Evolutionary conservation across 1,139 yeast genomes (phyloP).

Genomic region (Suhomyces maxii): DNA sequence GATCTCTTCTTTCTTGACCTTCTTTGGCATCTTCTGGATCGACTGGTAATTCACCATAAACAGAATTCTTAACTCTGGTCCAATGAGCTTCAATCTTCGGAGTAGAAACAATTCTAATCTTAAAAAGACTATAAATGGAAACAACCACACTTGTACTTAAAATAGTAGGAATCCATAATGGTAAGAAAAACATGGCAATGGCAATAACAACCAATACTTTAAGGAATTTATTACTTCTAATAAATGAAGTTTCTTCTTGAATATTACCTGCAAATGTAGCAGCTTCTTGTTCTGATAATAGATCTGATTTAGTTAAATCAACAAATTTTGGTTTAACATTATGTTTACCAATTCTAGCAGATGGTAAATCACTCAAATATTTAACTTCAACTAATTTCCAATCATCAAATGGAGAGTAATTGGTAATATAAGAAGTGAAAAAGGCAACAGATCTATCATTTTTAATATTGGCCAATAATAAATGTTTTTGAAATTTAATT

Average conservation of each 20-base stretch:
- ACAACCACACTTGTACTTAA: slow-evolving; percentile 41
- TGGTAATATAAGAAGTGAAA: slow-evolving; percentile 53
- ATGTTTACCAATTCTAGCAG: slow-evolving; percentile 31
- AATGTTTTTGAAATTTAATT: slow-evolving; percentile 52
- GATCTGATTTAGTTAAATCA: slow-evolving; percentile 42
- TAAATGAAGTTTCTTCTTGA: slow-evolving; percentile 43
- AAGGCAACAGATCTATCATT: slow-evolving; percentile 68
- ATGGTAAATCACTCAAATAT: slow-evolving; percentile 40
- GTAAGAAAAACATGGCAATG: slow-evolving; percentile 39
- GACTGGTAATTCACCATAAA: slow-evolving; percentile 34
- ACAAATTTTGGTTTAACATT: slow-evolving; percentile 54
- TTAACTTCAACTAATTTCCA: slow-evolving; percentile 42
- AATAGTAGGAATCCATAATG: slow-evolving; percentile 56
- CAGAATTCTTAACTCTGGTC: slow-evolving; percentile 33
- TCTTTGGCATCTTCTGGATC: slow-evolving; percentile 35
- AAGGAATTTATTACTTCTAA: slow-evolving; percentile 30
- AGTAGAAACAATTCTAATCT: slow-evolving; percentile 25
- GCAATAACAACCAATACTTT: slow-evolving; percentile 30
- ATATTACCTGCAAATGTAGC: slow-evolving; percentile 25
- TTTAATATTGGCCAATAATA: slow-evolving; percentile 68
- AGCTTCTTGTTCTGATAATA: slow-evolving; percentile 16
- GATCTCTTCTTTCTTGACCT: slow-evolving; percentile 33
- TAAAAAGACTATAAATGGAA: slow-evolving; percentile 39
- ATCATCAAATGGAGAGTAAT: slow-evolving; percentile 49
- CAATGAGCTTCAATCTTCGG: slow-evolving; percentile 35